A percentile compares a stretch with the other conserved stretches of the same genome.
phyloP scores from a whole-genome alignment of 108 stramenopile genomes.

The Skeletonema tropicum region DNA sequence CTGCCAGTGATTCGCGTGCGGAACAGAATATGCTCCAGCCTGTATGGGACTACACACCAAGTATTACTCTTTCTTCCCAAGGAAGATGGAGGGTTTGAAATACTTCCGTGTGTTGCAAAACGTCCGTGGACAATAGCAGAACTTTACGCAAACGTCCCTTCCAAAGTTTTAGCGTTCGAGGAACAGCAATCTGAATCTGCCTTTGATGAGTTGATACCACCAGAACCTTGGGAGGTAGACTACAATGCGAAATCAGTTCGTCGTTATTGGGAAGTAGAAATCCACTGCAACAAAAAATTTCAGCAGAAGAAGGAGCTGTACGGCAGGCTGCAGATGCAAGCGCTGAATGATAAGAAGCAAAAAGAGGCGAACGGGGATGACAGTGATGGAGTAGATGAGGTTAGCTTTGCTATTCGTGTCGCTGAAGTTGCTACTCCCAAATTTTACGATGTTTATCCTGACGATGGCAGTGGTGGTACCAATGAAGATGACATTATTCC shows the following conservation, averaged over 20 bases:
- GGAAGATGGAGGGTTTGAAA: slow-evolving; percentile 1
- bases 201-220: neutral
- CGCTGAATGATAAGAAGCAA: slow-evolving; percentile 20
- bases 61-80: slow-evolving; percentile 28
- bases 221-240: slow-evolving; percentile 32
- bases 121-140: slow-evolving; percentile 72
- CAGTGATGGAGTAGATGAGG: neutral
- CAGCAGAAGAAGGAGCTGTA: slow-evolving; percentile 22
- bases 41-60: slow-evolving; percentile 72
- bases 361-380: slow-evolving; percentile 7
- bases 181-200: neutral
- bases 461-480: slow-evolving; percentile 36
- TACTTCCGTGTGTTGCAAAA: slow-evolving; percentile 62
- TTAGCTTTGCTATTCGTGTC: neutral
- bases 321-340: neutral
- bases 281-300: slow-evolving; percentile 69
- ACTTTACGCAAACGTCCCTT: slow-evolving; percentile 32
- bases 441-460: slow-evolving; percentile 34
- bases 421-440: slow-evolving; percentile 37
- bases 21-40: slow-evolving; percentile 54
- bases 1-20: slow-evolving; percentile 44
- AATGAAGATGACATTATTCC: slow-evolving; percentile 19
- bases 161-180: slow-evolving; percentile 30
- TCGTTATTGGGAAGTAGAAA: slow-evolving; percentile 73
- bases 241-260: slow-evolving; percentile 42